Evolutionary conservation across 306 rosid genomes (phyloP).

Genomic region (Sicyos edulis): DNA sequence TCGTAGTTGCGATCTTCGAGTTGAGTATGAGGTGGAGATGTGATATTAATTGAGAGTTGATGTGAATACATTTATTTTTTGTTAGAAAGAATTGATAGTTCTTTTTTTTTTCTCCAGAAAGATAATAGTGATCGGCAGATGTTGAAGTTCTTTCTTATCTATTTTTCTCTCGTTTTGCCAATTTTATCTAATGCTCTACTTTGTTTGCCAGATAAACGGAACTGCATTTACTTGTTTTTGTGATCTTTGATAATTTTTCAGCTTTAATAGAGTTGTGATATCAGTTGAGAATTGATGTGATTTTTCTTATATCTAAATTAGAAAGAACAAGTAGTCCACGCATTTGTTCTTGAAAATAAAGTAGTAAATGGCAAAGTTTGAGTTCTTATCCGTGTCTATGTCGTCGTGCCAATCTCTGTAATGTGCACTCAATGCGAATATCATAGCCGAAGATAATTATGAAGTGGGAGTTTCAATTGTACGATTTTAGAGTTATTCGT

Average conservation of each 20-base stretch:
- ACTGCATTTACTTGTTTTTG: not conserved
- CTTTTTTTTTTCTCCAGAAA: not conserved
- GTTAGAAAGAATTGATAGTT: not conserved
- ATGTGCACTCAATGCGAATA: not conserved
- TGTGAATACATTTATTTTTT: not conserved
- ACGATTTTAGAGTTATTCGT: not conserved
- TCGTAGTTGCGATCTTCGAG: not conserved
- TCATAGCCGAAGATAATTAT: not conserved
- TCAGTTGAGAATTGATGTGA: not conserved
- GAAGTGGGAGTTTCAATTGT: not conserved
- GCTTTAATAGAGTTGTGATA: not conserved
- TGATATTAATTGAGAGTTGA: not conserved
- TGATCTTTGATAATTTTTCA: not conserved
- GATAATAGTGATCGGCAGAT: not conserved
- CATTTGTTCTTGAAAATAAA: not conserved
- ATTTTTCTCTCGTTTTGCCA: not conserved
- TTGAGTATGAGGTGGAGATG: not conserved
- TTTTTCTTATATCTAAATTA: not conserved
- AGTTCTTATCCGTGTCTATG: conserved; percentile 4
- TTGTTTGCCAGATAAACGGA: not conserved
- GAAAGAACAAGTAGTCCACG: not conserved
- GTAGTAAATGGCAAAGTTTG: not conserved
- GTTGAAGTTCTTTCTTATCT: not conserved
- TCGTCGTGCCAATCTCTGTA: not conserved
- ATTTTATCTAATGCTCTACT: not conserved